Percentiles rank a stretch among this genome's conserved stretches.
These are phyloP conservation scores for Knufia petricola DNA, from an alignment of 2,329 filamentous ascomycete genomes.

Conservation along the genomic window DNA sequence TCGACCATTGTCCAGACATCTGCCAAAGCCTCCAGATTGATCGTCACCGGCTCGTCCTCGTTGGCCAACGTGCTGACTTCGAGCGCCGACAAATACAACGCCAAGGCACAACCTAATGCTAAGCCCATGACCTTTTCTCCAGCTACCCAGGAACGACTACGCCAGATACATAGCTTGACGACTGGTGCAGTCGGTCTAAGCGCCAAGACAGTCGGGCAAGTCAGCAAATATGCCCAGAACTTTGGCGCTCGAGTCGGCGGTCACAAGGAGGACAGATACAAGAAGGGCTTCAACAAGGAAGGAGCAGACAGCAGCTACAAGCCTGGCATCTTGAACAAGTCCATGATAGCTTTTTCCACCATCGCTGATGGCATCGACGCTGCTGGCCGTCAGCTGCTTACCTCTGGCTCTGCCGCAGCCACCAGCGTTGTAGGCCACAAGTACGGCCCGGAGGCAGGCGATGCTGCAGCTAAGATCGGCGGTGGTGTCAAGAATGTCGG, in stretches of 20 bases:
- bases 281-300: slow-evolving; percentile 58
- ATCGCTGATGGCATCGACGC: slow-evolving; percentile 90
- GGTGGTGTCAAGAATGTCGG: slow-evolving; percentile 93
- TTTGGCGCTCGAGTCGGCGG: slow-evolving; percentile 66
- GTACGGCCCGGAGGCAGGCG: slow-evolving; percentile 77
- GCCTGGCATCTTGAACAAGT: slow-evolving; percentile 88
- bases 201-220: slow-evolving; percentile 75
- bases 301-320: slow-evolving; percentile 61
- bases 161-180: slow-evolving; percentile 83
- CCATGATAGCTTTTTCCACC: slow-evolving; percentile 90
- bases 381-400: slow-evolving; percentile 67
- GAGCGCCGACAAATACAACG: slow-evolving; percentile 70
- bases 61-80: slow-evolving; percentile 67
- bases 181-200: slow-evolving; percentile 68
- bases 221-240: slow-evolving; percentile 79
- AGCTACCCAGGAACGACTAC: slow-evolving; percentile 71
- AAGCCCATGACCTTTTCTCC: slow-evolving; percentile 84
- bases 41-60: slow-evolving; percentile 77
- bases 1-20: slow-evolving; percentile 80
- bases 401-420: slow-evolving; percentile 65
- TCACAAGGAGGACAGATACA: slow-evolving; percentile 48
- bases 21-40: slow-evolving; percentile 76
- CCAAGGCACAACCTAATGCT: slow-evolving; percentile 64
- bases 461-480: slow-evolving; percentile 63
- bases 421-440: slow-evolving; percentile 79